A percentile compares a stretch with the other conserved stretches of the same genome.
These are phyloP conservation scores for Geotrichum phurueaensis DNA, from an alignment of 1,139 yeast species.

Conservation along the genomic window DNA sequence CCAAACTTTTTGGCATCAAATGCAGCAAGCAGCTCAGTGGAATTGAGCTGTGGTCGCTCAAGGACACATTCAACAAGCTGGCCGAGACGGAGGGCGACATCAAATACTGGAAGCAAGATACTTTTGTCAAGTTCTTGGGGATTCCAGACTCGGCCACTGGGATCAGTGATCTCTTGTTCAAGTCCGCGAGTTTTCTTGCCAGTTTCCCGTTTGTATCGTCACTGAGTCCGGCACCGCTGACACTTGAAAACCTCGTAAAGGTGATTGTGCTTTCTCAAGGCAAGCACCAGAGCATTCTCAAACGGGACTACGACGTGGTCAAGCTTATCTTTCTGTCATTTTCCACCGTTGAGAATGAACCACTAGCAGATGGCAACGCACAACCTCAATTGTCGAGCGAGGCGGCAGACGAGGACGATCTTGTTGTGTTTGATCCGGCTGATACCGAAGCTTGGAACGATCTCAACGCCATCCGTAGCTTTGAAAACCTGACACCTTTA, in stretches of 20 bases:
- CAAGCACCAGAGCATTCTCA: slow-evolving; percentile 34
- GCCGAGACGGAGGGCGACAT: slow-evolving; percentile 31
- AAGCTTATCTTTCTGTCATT: slow-evolving; percentile 41
- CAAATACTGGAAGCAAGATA: slow-evolving; percentile 31
- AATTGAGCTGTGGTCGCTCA: slow-evolving; percentile 40
- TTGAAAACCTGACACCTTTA: not conserved
- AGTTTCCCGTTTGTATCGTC: slow-evolving; percentile 40
- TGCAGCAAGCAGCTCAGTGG: slow-evolving; percentile 37
- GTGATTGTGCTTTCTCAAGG: slow-evolving; percentile 39
- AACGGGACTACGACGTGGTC: slow-evolving; percentile 33
- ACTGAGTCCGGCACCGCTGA: slow-evolving; percentile 31
- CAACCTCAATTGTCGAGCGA: not conserved
- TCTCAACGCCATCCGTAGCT: slow-evolving; percentile 27
- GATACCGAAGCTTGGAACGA: slow-evolving; percentile 31
- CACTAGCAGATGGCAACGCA: not conserved
- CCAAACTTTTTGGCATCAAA: slow-evolving; percentile 32
- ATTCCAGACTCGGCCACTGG: slow-evolving; percentile 29
- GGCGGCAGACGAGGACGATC: slow-evolving; percentile 21
- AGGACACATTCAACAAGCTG: slow-evolving; percentile 28
- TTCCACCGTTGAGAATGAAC: slow-evolving; percentile 25
- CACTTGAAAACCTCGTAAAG: slow-evolving; percentile 42
- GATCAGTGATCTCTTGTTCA: slow-evolving; percentile 34
- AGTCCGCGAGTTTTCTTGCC: slow-evolving; percentile 36
- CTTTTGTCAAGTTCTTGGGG: slow-evolving; percentile 27
- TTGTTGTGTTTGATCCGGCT: slow-evolving; percentile 20